phyloP scores from a whole-genome alignment of 2,329 filamentous ascomycete species.

The Apiospora hydei region DNA sequence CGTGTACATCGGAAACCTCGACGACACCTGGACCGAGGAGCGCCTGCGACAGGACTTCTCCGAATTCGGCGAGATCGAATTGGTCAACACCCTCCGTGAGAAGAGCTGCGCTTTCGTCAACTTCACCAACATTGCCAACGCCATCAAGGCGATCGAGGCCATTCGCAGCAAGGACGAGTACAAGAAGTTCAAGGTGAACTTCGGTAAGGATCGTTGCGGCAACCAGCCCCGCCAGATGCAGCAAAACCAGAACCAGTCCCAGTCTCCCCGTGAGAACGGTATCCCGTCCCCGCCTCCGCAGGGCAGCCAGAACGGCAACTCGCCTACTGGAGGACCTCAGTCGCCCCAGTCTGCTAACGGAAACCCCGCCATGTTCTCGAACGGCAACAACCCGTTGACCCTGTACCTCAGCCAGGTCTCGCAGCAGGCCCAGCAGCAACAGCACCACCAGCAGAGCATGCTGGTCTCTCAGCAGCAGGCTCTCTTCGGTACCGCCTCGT shows the following conservation, averaged over 20 bases:
- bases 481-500: conserved; percentile 77
- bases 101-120: conserved; percentile 99
- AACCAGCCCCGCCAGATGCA: conserved; percentile 91
- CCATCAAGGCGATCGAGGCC: conserved; percentile 98
- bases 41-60: conserved; percentile 95
- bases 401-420: conserved; percentile 90
- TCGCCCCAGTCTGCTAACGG: conserved; percentile 60
- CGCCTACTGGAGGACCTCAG: conserved; percentile 58
- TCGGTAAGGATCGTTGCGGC: conserved; percentile 97
- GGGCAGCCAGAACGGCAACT: conserved; percentile 66
- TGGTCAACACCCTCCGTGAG: conserved; percentile 95
- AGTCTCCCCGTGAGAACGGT: conserved; percentile 69
- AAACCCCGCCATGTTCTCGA: conserved; percentile 79
- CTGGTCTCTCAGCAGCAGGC: conserved; percentile 80
- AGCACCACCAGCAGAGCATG: conserved; percentile 76
- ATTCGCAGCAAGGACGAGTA: conserved; percentile 95
- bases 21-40: conserved; percentile 97
- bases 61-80: conserved; percentile 96
- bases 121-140: conserved; percentile 99
- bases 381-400: conserved; percentile 86
- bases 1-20: conserved; percentile 96
- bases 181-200: conserved; percentile 99
- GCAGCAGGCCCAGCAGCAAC: conserved; percentile 75
- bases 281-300: conserved; percentile 65
- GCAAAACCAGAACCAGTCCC: conserved; percentile 64